Evolutionary conservation across 2,329 filamentous ascomycete genomes (phyloP).

Genomic region (Curvularia sp.): DNA sequence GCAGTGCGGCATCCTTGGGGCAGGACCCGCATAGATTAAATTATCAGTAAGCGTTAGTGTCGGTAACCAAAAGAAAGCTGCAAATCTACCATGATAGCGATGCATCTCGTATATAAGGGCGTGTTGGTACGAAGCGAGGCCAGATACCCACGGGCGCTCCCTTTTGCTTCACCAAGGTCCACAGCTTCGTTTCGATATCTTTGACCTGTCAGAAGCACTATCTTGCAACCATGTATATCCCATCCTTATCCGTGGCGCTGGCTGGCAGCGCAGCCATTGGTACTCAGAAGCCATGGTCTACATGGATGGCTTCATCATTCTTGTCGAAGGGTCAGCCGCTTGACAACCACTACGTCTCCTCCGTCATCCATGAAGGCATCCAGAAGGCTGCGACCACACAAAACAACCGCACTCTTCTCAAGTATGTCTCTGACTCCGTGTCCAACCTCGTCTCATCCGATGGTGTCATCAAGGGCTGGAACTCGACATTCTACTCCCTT

Average conservation of each 20-base stretch:
- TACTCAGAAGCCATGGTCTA: constrained; percentile 40
- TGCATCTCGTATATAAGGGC: constrained; percentile 16
- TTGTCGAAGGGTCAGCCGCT: constrained; percentile 51
- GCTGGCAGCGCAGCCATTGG: constrained; percentile 34
- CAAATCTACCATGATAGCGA: neutral
- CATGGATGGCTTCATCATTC: constrained; percentile 58
- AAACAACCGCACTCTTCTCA: constrained; percentile 53
- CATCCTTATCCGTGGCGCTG: constrained; percentile 32
- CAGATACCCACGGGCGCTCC: constrained; percentile 2
- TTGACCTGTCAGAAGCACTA: constrained; percentile 19
- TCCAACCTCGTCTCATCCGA: constrained; percentile 57
- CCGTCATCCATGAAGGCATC: constrained; percentile 57
- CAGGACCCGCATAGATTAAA: constrained; percentile 23
- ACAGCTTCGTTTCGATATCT: constrained; percentile 2
- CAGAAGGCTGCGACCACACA: constrained; percentile 56
- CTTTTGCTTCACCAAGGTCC: constrained; percentile 1
- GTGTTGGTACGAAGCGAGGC: neutral
- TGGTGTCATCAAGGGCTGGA: constrained; percentile 58
- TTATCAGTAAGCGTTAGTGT: constrained; percentile 19
- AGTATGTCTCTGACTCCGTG: constrained; percentile 57
- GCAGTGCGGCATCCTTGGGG: constrained; percentile 14
- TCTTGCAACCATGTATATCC: constrained; percentile 35
- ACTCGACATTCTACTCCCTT: constrained; percentile 56
- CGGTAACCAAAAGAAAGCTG: constrained; percentile 1
- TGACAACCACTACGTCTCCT: constrained; percentile 55